Percentiles rank a stretch among this genome's conserved stretches.
phyloP scores from a whole-genome alignment of 176 grass and related monocot species.

The Stipa capillata region DNA sequence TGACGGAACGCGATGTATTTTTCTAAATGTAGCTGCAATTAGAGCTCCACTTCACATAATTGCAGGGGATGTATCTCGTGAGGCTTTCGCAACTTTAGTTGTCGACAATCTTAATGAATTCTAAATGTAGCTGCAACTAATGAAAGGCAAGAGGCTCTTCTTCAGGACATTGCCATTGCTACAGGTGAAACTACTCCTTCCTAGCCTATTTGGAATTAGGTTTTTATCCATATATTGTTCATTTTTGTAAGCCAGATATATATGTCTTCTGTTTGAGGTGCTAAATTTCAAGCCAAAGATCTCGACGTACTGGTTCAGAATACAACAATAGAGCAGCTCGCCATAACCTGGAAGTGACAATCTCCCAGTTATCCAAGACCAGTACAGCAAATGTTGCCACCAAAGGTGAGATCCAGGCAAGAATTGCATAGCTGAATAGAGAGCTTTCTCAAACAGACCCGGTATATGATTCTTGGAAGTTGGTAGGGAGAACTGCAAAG shows the following conservation, averaged over 20 bases:
- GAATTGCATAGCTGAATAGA: conserved; percentile 77
- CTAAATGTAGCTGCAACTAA: conserved; percentile 91
- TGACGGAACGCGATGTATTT: too few relatives aligned
- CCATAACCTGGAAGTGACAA: conserved; percentile 63
- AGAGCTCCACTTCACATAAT: conserved; percentile 86
- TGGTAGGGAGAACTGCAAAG: conserved; percentile 90
- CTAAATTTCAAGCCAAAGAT: conserved; percentile 93
- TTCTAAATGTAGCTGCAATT: too few relatives aligned
- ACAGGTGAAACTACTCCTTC: conserved; percentile 46
- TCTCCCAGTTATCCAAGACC: conserved; percentile 56
- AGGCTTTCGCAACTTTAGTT: conserved; percentile 89
- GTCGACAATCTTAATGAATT: conserved; percentile 86
- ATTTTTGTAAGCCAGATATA: not conserved
- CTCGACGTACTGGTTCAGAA: conserved; percentile 66
- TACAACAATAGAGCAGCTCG: conserved; percentile 72
- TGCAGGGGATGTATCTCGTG: conserved; percentile 75
- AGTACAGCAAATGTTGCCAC: conserved; percentile 73
- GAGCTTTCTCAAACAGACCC: conserved; percentile 88
- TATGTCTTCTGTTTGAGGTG: conserved; percentile 39
- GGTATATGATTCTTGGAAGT: conserved; percentile 71
- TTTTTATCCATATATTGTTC: not conserved
- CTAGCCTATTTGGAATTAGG: not conserved
- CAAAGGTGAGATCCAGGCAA: conserved; percentile 85
- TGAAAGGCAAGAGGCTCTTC: conserved; percentile 81
- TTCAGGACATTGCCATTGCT: conserved; percentile 90